These are phyloP conservation scores for Penstemon eatonii DNA, from an alignment of 257 asterid genomes.

Conservation along the genomic window DNA sequence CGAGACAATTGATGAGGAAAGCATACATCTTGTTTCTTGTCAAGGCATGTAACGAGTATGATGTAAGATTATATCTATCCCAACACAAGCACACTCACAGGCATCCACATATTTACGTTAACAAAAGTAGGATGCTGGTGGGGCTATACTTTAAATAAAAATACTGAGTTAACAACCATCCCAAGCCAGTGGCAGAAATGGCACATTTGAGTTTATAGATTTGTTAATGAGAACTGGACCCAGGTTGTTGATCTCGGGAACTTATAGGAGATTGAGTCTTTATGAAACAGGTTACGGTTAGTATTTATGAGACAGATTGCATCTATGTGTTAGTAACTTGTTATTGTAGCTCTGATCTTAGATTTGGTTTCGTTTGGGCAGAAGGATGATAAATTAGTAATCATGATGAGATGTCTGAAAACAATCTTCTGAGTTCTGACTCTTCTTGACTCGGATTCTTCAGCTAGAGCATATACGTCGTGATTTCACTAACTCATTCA, in stretches of 20 bases:
- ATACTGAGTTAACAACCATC: background rate
- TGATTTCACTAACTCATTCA: background rate
- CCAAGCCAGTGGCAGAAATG: too few species aligned
- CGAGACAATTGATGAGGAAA: constrained; percentile 6
- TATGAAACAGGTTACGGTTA: too few species aligned
- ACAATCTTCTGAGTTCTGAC: background rate
- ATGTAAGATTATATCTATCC: background rate
- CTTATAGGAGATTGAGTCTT: background rate
- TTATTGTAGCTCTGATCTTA: background rate
- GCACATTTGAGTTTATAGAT: too few species aligned
- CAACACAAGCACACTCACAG: background rate
- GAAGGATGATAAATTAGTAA: background rate
- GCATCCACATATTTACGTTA: background rate
- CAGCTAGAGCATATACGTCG: background rate
- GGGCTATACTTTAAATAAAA: background rate
- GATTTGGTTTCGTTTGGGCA: background rate
- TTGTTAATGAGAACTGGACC: too few species aligned
- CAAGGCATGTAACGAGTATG: constrained; percentile 1
- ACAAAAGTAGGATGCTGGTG: background rate
- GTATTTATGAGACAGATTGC: too few species aligned
- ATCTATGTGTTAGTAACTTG: too few species aligned
- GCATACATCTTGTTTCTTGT: background rate
- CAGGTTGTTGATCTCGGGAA: background rate
- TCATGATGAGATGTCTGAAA: background rate
- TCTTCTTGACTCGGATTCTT: background rate